Percentiles rank a stretch among this genome's conserved stretches.
Conservation (phyloP, 495 filamentous ascomycete genomes). For the Penicillium lividum region DNA sequence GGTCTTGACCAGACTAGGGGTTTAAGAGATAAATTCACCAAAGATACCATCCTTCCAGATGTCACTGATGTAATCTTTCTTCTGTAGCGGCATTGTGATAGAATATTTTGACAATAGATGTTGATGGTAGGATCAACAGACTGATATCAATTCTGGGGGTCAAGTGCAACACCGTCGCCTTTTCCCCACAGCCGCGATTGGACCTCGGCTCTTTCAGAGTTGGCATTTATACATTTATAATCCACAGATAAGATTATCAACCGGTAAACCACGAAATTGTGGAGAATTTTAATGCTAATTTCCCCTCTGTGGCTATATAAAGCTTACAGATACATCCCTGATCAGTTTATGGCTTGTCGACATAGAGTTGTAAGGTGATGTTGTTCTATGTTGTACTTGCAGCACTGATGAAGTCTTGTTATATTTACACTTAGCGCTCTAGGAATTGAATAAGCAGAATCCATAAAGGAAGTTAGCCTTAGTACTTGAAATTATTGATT, state of each 20-base stretch:
- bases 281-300: not conserved
- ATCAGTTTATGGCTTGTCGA: not conserved
- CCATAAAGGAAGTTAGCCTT: not conserved
- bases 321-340: not conserved
- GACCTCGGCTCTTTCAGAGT: constrained; percentile 22
- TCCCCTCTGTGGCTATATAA: not conserved
- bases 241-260: not conserved
- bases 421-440: not conserved
- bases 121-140: not conserved
- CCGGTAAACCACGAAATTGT: not conserved
- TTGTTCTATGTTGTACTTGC: not conserved
- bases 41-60: constrained; percentile 87
- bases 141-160: not conserved
- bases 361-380: not conserved
- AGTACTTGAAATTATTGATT: not conserved
- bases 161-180: constrained; percentile 16
- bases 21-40: constrained; percentile 41
- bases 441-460: not conserved
- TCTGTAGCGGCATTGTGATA: constrained; percentile 51
- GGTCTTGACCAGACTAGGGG: not conserved
- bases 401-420: not conserved
- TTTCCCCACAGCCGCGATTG: constrained; percentile 27
- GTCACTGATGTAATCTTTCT: constrained; percentile 73
- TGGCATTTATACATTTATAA: not conserved
- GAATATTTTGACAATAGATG: not conserved